Evolutionary conservation across 805 yeast genomes (phyloP), one percentile per base, ranked within the genome.

Genomic region (Saccharomyces eubayanus): DNA sequence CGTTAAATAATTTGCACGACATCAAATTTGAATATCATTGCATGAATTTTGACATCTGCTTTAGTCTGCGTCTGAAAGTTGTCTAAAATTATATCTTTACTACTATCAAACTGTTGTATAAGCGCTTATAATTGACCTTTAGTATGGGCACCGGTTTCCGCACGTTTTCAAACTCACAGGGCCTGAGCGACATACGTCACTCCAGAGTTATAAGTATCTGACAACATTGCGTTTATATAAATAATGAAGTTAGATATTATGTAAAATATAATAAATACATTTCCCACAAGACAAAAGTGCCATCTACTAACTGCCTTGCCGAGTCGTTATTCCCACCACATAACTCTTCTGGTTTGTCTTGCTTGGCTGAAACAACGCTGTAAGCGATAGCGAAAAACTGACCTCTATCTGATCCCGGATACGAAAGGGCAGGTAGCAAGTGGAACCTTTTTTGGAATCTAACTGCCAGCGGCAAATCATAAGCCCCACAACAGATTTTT

Each of bases 381-480:
- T 67, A 67, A 28, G 60, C 57, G 4, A 54, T 10, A 1, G 60
- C 49, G 28, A 53, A 57, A 16, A 51, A 36, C 21, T 53, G 46
- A 10, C 53, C 50, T 36, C 5, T 8, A 36, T 36, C 8, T 16
- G 16, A 5, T 6, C 16, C 43, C 3, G 12, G 21, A 8, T 8
- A 4, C 3, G 16, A 2, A 16, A 11, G 21, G 6, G 21, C 21
- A 36, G 41, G 11, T 36, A 16, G 9, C 5, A 36, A 36, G n/a
- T 21, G 21, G 21, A 10, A n/a, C 24, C 43, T n/a, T n/a, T n/a
- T 21, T n/a, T n/a, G 10, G 21, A 36, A 21, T 36, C 21, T 16
- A 36, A 16, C 8, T 36, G 12, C 43, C 43, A 36, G 43, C 16
- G 43, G 6, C 24, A 36, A 8, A 16, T 8, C 10, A 36, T 11